These are phyloP conservation scores for Arthrobotrys musiformis DNA, from an alignment of 2,329 filamentous ascomycete species.

Conservation along the genomic window DNA sequence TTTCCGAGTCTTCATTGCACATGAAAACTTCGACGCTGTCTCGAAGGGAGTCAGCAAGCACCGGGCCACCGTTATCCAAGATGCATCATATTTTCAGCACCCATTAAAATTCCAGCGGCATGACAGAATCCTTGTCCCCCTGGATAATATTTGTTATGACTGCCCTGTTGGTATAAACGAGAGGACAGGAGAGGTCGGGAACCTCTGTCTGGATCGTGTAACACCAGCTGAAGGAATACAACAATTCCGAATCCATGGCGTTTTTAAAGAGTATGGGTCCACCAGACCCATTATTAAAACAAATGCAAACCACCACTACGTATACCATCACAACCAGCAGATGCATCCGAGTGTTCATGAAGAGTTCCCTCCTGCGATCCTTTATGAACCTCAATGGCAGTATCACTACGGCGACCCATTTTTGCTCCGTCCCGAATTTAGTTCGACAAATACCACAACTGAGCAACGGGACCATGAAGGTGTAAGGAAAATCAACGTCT, in stretches of 20 bases:
- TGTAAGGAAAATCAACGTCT: conserved; percentile 1
- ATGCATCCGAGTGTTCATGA: background rate
- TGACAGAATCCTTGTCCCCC: conserved; percentile 34
- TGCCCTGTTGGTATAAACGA: conserved; percentile 31
- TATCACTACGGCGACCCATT: conserved; percentile 39
- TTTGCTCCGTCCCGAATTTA: conserved; percentile 14
- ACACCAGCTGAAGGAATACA: background rate
- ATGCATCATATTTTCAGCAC: conserved; percentile 18
- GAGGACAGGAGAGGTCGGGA: conserved; percentile 29
- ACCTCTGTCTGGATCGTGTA: conserved; percentile 33
- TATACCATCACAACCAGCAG: no score
- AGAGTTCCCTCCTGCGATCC: background rate
- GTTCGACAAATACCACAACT: background rate
- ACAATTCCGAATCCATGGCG: conserved; percentile 28
- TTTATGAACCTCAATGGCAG: conserved; percentile 5
- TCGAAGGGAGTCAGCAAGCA: background rate
- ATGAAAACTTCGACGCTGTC: background rate
- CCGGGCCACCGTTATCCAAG: background rate
- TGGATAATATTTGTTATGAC: conserved; percentile 33
- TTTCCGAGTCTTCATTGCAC: conserved; percentile 30
- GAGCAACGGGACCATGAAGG: background rate
- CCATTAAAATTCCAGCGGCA: conserved; percentile 30
- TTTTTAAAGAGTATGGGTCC: conserved; percentile 12
- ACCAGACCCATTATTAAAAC: background rate
- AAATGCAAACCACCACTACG: background rate